Evolutionary conservation across 1,284 basidiomycete species (phyloP), one percentile per base, ranked within the genome.

Genomic region (Sutorius eximius): DNA sequence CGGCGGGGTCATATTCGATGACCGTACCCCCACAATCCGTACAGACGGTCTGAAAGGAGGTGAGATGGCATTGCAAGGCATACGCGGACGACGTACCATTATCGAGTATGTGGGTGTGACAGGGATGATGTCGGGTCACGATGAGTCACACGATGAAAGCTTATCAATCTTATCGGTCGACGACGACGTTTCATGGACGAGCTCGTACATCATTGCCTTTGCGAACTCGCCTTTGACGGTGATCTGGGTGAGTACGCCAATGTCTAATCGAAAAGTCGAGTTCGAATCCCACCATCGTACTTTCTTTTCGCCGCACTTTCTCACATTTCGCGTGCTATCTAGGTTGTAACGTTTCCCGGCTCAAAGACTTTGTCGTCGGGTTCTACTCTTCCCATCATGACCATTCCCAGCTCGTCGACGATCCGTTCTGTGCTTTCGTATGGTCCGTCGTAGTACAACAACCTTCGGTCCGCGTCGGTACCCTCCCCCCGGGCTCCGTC

Each of bases 181-280:
- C 20, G 40, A 37, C 29, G 18, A 20, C 27, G 18, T 4, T 5
- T 9, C 9, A 89, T 91, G 83, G 90, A 91, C 69, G 83, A 89
- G 60, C 82, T 92, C 51, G 71, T 92, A 38, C 82, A 83, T 58
- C 82, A 89, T 65, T 86, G 86, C 67, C 76, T 91, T 37, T 82
- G 86, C 51, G 87, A 93, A 69, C 77, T 93, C 22, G 82, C 89
- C 9, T 91, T 90, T 67, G 89, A 92, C 59, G 89, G 90, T n/a
- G 89, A 91, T 66, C 76, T 86, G 33, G 87, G 87, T 88, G 65
- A 74, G 83, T 40, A 30, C 52, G 57, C 27, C 40, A 44, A 49
- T 52, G 22, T 44, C 82, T 8, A 27, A 18, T 29, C 43, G 32
- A 61, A 54, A 36, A 47, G 47, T 52, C 56, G 58, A 42, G 79